Conservation (phyloP, 192 early-diverging fungal genomes). For the Blastocladiella britannica region DNA sequence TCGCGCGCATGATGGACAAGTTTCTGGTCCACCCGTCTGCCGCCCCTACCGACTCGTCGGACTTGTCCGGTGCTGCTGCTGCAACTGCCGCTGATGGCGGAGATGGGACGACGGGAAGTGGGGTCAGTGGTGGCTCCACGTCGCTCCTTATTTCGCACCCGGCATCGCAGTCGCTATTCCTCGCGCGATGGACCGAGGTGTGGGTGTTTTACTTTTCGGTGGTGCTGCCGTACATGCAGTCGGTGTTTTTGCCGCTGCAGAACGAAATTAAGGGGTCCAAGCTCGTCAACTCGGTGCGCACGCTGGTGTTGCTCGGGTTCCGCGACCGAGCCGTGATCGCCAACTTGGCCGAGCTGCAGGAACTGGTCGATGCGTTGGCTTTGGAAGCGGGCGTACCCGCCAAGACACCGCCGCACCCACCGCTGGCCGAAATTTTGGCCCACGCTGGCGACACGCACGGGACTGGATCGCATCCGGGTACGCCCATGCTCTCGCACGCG, state of each 20-base stretch:
- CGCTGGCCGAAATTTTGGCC: too few species aligned
- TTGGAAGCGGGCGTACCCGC: too few species aligned
- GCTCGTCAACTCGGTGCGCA: not conserved
- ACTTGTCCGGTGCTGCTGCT: not conserved
- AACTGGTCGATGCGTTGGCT: too few species aligned
- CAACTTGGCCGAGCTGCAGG: not conserved
- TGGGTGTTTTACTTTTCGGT: not conserved
- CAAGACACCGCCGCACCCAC: too few species aligned
- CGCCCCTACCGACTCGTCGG: too few species aligned
- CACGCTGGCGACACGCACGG: too few species aligned
- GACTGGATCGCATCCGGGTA: too few species aligned
- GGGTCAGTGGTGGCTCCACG: too few species aligned
- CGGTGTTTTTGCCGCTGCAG: not conserved
- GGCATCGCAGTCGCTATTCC: not conserved
- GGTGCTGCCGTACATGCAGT: not conserved
- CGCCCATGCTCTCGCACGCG: too few species aligned
- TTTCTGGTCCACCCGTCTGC: too few species aligned
- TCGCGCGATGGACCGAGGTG: not conserved
- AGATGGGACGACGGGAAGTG: not conserved
- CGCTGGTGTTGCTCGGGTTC: not conserved
- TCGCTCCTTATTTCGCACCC: too few species aligned
- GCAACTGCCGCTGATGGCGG: too few species aligned
- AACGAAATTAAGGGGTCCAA: not conserved
- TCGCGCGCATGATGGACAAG: not conserved
- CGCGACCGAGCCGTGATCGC: not conserved